phyloP scores from a whole-genome alignment of 2,329 filamentous ascomycete genomes.

The Plectosphaerella cucumerina region DNA sequence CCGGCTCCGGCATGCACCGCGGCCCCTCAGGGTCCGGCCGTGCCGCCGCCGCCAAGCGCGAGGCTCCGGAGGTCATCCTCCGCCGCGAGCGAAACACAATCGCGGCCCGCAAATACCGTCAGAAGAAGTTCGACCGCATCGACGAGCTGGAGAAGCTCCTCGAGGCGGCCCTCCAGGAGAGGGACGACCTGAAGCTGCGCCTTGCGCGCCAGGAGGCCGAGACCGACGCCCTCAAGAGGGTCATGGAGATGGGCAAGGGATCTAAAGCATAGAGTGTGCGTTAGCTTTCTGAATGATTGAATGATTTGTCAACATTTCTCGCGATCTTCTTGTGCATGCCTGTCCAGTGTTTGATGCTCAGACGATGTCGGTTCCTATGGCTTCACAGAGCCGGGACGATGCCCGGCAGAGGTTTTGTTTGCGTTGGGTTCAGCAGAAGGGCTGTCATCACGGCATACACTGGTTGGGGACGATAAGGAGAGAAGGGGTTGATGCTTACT shows the following conservation, averaged over 20 bases:
- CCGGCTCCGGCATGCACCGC: not conserved
- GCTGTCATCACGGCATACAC: not conserved
- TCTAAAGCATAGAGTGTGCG: not conserved
- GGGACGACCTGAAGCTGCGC: slow-evolving; percentile 59
- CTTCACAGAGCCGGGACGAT: not conserved
- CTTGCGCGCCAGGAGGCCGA: slow-evolving; percentile 64
- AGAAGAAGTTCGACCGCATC: slow-evolving; percentile 66
- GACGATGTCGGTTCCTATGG: slow-evolving; percentile 3
- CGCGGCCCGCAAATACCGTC: slow-evolving; percentile 67
- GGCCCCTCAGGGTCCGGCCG: not conserved
- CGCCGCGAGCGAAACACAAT: slow-evolving; percentile 68
- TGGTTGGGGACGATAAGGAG: too few relatives aligned
- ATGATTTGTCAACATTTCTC: not conserved
- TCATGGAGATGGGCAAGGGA: slow-evolving; percentile 25
- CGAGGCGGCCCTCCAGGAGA: slow-evolving; percentile 53
- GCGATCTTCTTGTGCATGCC: not conserved
- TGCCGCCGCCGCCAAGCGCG: not conserved
- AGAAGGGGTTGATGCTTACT: too few relatives aligned
- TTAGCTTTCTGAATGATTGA: not conserved
- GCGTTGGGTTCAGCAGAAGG: not conserved
- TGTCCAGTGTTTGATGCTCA: not conserved
- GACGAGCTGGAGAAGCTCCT: slow-evolving; percentile 56
- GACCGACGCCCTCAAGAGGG: slow-evolving; percentile 53
- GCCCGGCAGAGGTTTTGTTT: slow-evolving; percentile 1
- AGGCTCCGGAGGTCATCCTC: slow-evolving; percentile 22